Base-by-base conservation (phyloP, 129 eudicot genomes). In the Pulicaria dysenterica region DNA sequence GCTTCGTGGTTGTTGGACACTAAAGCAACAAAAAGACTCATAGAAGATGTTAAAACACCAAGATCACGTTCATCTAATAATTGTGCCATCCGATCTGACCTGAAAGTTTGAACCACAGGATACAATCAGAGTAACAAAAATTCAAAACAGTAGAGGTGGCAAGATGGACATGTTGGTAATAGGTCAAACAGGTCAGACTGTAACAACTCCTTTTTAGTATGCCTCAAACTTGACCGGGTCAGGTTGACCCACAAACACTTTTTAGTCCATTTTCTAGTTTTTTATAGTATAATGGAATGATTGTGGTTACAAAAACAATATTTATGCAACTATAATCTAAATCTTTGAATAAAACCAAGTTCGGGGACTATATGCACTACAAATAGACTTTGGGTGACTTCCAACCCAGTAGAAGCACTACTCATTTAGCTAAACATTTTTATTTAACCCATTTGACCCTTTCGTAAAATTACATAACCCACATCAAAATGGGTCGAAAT, bases 1-100 rank as follows among this genome's bases (percentile, higher is more conserved):
- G 89, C 88, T 64, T 90, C 97, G 80, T 95, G 93, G 82, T 90
- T 86, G 72, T 95, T 90, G 8, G 99, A 72, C 73, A 95, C 99
- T 73, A 95, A 86, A 72, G 99, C 86, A 84, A 95, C 99, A 69
- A 95, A 83, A 81, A 95, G 91, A 86, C 99, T 95, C 96, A 90
- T 88, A 13, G 96, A 87, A 70, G 99, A 81, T 69, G 99, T 95
- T 78, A 95, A 80, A 79, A 95, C 99, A 82, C 99, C 99, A 67
- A 95, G 67, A 82, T 95, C 99, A 6, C 99, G 97, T 78, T 95
- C 97, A 81, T 95, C 99, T 74, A 95, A 76, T 40, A 95, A 89
- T 36, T 95, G 99, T 36, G 99, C 82, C 99, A 95, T 95, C 64
- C 96, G 89, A 73, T 95, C 99, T 70, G 99, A 88, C 99, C 98